phyloP scores from a whole-genome alignment of 2,329 filamentous ascomycete species.

The Orbilia quercus region DNA sequence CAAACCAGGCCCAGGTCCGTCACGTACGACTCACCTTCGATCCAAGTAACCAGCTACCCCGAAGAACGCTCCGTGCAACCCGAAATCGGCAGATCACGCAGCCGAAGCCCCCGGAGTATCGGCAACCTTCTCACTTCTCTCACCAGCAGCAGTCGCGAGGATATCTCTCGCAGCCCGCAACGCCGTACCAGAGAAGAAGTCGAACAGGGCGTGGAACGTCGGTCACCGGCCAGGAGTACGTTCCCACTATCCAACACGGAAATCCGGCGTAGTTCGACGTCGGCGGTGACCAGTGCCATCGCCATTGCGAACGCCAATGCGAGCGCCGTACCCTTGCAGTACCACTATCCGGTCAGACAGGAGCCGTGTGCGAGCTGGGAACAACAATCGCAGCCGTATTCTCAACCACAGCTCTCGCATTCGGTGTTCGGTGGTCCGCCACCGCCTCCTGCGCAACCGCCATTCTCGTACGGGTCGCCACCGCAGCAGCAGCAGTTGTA shows the following conservation, averaged over 20 bases:
- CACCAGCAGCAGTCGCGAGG: conserved; percentile 6
- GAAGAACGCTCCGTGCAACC: conserved; percentile 3
- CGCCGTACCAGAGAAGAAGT: conserved; percentile 51
- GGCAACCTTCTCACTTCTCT: conserved; percentile 34
- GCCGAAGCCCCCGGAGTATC: conserved; percentile 36
- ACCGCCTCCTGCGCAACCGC: conserved; percentile 10
- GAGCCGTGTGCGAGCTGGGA: conserved; percentile 37
- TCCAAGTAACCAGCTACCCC: conserved; percentile 34
- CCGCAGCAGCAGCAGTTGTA: conserved; percentile 34
- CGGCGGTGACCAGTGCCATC: conserved; percentile 26
- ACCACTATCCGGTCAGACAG: conserved; percentile 44
- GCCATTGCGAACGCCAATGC: conserved; percentile 42
- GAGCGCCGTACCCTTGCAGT: conserved; percentile 46
- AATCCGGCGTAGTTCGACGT: conserved; percentile 29
- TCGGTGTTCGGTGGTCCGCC: conserved; percentile 13
- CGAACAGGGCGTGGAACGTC: conserved; percentile 43
- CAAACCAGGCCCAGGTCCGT: conserved; percentile 36
- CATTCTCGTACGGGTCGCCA: conserved; percentile 2
- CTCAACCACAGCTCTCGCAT: conserved; percentile 20
- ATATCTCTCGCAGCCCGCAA: conserved; percentile 36
- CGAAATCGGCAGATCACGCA: conserved; percentile 14
- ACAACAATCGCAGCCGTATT: conserved; percentile 22
- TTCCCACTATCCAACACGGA: conserved; percentile 34
- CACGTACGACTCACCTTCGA: conserved; percentile 39
- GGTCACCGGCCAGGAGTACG: conserved; percentile 35